Percentiles rank a stretch among this genome's conserved stretches.
Conservation (phyloP, 2,329 filamentous ascomycete species). For the Microcyclosporella mali region DNA sequence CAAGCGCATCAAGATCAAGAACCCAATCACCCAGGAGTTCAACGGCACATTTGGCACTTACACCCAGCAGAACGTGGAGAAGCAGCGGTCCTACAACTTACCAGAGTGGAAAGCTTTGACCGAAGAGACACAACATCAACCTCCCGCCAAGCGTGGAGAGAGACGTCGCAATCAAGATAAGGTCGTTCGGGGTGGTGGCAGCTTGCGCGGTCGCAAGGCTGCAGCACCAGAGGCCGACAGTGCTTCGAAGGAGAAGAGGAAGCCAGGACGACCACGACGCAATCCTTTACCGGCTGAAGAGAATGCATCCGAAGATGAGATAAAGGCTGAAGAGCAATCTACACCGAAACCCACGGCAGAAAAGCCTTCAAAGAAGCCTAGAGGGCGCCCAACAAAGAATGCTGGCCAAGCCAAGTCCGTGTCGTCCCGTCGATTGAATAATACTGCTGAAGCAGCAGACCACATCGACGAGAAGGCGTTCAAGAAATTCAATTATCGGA, state of each 20-base stretch:
- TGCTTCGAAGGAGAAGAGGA: constrained; percentile 41
- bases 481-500: constrained; percentile 81
- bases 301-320: constrained; percentile 26
- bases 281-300: constrained; percentile 29
- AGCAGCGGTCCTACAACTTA: constrained; percentile 91
- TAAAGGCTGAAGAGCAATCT: constrained; percentile 19
- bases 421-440: constrained; percentile 80
- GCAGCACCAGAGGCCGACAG: constrained; percentile 23
- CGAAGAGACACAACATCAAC: constrained; percentile 92
- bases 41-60: constrained; percentile 93
- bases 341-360: constrained; percentile 34
- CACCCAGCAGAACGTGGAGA: constrained; percentile 93
- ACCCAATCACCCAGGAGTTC: constrained; percentile 97
- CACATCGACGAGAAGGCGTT: constrained; percentile 86
- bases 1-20: constrained; percentile 87
- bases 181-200: constrained; percentile 34
- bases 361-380: constrained; percentile 49
- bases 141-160: constrained; percentile 82
- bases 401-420: constrained; percentile 62
- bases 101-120: constrained; percentile 93
- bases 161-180: constrained; percentile 56
- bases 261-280: constrained; percentile 44
- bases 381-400: constrained; percentile 47
- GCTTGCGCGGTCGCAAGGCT: constrained; percentile 24
- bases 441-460: constrained; percentile 68